Base-by-base conservation (phyloP, 2,329 filamentous ascomycete genomes). In the Escovopsis sp. region DNA sequence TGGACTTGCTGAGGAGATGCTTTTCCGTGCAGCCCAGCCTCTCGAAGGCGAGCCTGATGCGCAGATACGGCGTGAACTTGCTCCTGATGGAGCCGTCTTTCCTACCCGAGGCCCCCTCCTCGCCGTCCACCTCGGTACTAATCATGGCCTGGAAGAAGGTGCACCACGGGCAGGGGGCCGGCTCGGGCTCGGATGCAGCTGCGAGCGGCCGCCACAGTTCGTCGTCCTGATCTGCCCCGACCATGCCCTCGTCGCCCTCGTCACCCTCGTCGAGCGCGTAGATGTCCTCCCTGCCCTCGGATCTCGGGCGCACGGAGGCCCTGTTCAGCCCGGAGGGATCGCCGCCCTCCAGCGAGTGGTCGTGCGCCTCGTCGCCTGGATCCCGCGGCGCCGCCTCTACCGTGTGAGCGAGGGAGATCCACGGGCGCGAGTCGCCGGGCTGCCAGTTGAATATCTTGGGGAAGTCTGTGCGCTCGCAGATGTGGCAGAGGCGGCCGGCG, bases 1-100 rank as follows among this genome's bases (percentile, higher is more conserved):
- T 57, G 7, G 56, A 54, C 26, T 53, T 52, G 33, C 59, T 59
- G 6, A 63, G 55, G 39, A 55, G 55, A 43, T 63, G 60, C 49
- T 59, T 60, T 50, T 63, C 60, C 23, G 53, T 48, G 8, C 62
- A 53, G 34, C 59, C 60, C 12, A 63, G 50, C 12, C 58, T 54
- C 52, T 63, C 61, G 45, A 63, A 63, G 3, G 60, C 61, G 38
- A 57, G 53, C 19, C 61, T 55, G 36, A 63, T 62, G 43, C 61
- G 59, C 43, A 63, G 43, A 43, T 63, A 63, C 1, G 61, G 61
- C 8, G 59, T 59, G 38, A 61, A 63, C 40, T 58, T 63, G 47
- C 55, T 44, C 33, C 32, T 47, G 37, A 43, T 19, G 9, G 38
- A 42, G 12, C 40, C 43, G 8, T 39, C 39, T 28, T 42, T 38